phyloP scores from a whole-genome alignment of 2,329 filamentous ascomycete genomes.

The Fusarium verticillioides region DNA sequence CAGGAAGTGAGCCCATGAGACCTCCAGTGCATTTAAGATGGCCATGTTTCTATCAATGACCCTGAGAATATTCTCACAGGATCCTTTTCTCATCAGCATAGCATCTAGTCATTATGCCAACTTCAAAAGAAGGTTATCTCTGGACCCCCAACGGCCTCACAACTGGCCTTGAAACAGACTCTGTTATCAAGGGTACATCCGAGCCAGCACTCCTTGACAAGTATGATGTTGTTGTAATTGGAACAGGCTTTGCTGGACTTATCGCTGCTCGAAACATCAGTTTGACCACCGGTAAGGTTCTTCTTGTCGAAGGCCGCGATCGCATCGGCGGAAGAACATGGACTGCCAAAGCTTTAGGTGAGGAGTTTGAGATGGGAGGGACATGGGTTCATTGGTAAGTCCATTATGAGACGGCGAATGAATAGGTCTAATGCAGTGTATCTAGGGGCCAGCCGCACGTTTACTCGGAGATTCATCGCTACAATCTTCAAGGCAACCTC shows the following conservation, averaged over 20 bases:
- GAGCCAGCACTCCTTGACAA: background rate
- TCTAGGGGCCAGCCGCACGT: constrained; percentile 34
- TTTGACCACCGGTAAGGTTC: constrained; percentile 20
- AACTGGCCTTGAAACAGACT: constrained; percentile 19
- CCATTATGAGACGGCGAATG: rapidly evolving
- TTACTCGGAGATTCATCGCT: constrained; percentile 29
- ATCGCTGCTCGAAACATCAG: constrained; percentile 18
- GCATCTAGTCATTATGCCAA: constrained; percentile 2
- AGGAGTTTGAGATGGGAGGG: constrained; percentile 54
- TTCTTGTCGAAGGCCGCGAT: constrained; percentile 53
- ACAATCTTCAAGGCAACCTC: constrained; percentile 28
- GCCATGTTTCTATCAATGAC: background rate
- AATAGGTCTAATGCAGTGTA: background rate
- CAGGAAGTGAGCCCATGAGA: background rate
- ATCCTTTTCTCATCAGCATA: background rate
- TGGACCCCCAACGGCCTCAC: constrained; percentile 11
- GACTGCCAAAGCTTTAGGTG: constrained; percentile 49
- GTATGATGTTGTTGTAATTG: constrained; percentile 31
- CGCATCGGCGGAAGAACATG: constrained; percentile 56
- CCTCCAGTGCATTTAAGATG: background rate
- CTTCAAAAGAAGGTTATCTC: constrained; percentile 26
- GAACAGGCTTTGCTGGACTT: constrained; percentile 25
- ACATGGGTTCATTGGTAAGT: constrained; percentile 51
- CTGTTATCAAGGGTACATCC: constrained; percentile 12
- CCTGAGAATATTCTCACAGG: background rate